Evolutionary conservation across 805 yeast species (phyloP).

Genomic region (Komagataella kurtzmanii): DNA sequence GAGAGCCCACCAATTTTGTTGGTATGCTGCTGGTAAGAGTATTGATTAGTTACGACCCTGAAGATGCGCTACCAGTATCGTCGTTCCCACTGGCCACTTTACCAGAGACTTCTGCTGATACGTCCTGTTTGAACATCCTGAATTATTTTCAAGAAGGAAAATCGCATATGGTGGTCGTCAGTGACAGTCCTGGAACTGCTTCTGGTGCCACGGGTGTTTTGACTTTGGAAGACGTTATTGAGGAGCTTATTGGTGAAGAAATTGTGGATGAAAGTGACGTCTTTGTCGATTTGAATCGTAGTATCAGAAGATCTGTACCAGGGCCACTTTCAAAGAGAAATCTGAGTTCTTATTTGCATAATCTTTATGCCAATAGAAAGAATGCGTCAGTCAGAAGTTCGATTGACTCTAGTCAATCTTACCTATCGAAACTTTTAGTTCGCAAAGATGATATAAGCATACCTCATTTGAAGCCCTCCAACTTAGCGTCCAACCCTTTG

Average conservation of each 20-base stretch:
- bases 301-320: conserved; percentile 65
- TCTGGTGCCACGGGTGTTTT: conserved; percentile 82
- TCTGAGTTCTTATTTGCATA: conserved; percentile 55
- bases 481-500: conserved; percentile 59
- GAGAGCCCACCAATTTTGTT: conserved; percentile 79
- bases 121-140: conserved; percentile 86
- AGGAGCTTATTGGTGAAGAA: conserved; percentile 94
- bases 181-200: conserved; percentile 69
- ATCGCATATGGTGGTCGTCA: conserved; percentile 92
- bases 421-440: conserved; percentile 1
- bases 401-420: conserved; percentile 13
- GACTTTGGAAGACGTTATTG: conserved; percentile 95
- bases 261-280: conserved; percentile 95
- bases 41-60: conserved; percentile 91
- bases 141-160: conserved; percentile 97
- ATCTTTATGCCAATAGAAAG: conserved; percentile 19
- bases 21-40: conserved; percentile 93
- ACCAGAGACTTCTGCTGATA: conserved; percentile 86
- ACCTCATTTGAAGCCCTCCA: conserved; percentile 32
- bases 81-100: conserved; percentile 90
- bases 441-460: background rate
- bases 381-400: conserved; percentile 29
- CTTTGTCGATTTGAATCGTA: conserved; percentile 78
- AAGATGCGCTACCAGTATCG: conserved; percentile 85
- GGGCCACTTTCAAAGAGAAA: conserved; percentile 65